phyloP scores from a whole-genome alignment of 768 basidiomycete species.

The Rhizopogon vulgaris region DNA sequence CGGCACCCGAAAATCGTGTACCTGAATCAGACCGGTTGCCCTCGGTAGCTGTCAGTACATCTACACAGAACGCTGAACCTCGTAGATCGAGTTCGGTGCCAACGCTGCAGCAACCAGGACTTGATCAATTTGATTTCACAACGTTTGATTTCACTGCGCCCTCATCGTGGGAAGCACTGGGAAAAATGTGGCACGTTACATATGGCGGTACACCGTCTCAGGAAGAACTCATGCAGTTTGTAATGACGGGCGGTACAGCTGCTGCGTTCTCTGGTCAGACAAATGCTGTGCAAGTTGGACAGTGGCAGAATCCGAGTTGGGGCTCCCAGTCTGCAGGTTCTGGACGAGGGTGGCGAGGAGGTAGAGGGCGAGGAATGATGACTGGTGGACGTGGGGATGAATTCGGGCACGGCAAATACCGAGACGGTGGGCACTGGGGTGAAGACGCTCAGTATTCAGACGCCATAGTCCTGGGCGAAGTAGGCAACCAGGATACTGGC shows the following conservation, averaged over 20 bases:
- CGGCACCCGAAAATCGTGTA: conserved; percentile 44
- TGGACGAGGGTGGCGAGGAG: conserved; percentile 33
- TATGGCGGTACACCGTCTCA: conserved; percentile 64
- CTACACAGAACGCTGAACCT: conserved; percentile 36
- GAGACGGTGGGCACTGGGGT: conserved; percentile 34
- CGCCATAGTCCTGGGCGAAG: conserved; percentile 55
- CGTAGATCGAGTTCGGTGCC: conserved; percentile 30
- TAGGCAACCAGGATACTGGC: conserved; percentile 18
- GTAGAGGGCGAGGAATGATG: conserved; percentile 32
- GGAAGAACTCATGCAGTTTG: conserved; percentile 72
- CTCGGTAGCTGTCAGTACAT: conserved; percentile 53
- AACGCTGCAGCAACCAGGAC: conserved; percentile 36
- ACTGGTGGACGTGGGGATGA: conserved; percentile 24
- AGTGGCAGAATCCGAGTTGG: conserved; percentile 17
- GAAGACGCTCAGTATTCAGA: conserved; percentile 37
- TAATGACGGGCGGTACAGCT: conserved; percentile 37
- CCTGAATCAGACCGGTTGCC: conserved; percentile 31
- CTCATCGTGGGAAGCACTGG: conserved; percentile 74
- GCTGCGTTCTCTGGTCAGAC: conserved; percentile 12
- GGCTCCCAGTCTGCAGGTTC: conserved; percentile 28
- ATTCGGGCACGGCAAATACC: conserved; percentile 40
- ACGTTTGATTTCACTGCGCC: conserved; percentile 72
- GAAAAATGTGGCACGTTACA: conserved; percentile 69
- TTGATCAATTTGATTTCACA: conserved; percentile 64
- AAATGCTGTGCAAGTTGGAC: conserved; percentile 15